phyloP scores from a whole-genome alignment of 1,139 yeast genomes.

The Saccharomyces hybrid region DNA sequence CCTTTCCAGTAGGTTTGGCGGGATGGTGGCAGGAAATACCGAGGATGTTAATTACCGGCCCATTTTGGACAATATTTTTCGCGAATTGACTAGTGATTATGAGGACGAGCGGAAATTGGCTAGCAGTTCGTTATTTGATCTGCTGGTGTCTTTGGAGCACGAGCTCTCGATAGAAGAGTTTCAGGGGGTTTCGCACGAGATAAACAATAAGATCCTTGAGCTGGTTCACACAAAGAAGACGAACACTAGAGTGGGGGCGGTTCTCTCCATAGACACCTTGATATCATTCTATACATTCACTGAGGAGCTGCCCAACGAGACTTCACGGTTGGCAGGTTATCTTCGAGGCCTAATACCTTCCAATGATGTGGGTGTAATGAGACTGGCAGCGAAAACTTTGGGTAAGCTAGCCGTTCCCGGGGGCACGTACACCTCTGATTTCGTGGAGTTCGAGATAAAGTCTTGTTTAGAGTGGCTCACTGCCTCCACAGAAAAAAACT shows the following conservation, averaged over 20 bases:
- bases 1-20: neutral
- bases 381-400: constrained; percentile 74
- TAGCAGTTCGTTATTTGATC: constrained; percentile 59
- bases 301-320: constrained; percentile 79
- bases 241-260: constrained; percentile 76
- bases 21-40: neutral
- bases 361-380: constrained; percentile 76
- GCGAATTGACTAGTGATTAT: constrained; percentile 24
- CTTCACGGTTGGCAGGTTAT: constrained; percentile 84
- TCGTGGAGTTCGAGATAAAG: constrained; percentile 87
- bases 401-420: constrained; percentile 88
- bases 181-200: constrained; percentile 71
- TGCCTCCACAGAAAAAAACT: constrained; percentile 35
- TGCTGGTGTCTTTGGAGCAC: constrained; percentile 62
- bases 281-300: constrained; percentile 70
- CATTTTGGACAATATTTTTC: constrained; percentile 13
- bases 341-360: constrained; percentile 74
- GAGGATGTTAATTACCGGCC: neutral
- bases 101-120: constrained; percentile 48
- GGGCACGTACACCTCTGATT: constrained; percentile 80
- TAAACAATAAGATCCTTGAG: constrained; percentile 81
- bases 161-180: constrained; percentile 74
- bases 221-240: constrained; percentile 68
- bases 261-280: constrained; percentile 83
- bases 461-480: constrained; percentile 88